These are phyloP conservation scores for Cordyceps cateniannulata DNA, from an alignment of 2,329 filamentous ascomycete species.

Conservation along the genomic window DNA sequence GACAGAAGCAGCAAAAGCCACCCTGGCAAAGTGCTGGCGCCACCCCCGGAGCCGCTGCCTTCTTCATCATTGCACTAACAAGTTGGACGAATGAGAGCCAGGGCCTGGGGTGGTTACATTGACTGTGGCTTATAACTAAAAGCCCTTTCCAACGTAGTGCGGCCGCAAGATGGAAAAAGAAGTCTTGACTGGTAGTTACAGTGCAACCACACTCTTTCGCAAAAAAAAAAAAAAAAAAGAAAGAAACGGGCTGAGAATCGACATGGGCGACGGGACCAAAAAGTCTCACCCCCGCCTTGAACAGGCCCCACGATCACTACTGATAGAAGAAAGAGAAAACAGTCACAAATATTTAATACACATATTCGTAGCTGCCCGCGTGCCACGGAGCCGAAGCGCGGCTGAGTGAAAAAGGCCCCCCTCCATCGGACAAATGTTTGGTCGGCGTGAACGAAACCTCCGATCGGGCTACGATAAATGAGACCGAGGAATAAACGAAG, in stretches of 20 bases:
- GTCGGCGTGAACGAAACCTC: not conserved
- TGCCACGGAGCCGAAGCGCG: conserved; percentile 9
- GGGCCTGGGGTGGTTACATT: not conserved
- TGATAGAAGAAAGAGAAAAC: not conserved
- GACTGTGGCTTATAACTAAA: not conserved
- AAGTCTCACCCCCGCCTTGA: not conserved
- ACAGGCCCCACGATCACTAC: not conserved
- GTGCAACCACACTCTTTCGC: conserved; percentile 1
- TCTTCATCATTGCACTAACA: not conserved
- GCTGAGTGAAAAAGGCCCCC: not conserved
- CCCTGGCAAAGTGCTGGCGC: not conserved
- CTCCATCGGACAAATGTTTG: not conserved
- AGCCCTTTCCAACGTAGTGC: not conserved
- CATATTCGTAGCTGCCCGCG: conserved; percentile 5
- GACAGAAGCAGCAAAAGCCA: conserved; percentile 7
- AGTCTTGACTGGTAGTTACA: not conserved
- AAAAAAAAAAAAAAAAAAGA: too few relatives aligned
- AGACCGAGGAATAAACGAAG: not conserved
- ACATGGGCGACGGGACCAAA: not conserved
- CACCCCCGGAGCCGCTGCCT: conserved; percentile 5
- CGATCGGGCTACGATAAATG: not conserved
- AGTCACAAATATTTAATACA: not conserved
- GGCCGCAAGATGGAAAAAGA: not conserved
- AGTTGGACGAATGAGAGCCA: not conserved
- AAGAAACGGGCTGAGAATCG: not conserved